Percentiles rank a stretch among this genome's conserved stretches.
Conservation (phyloP, 2,329 filamentous ascomycete genomes). For the Fusarium nodosum region DNA sequence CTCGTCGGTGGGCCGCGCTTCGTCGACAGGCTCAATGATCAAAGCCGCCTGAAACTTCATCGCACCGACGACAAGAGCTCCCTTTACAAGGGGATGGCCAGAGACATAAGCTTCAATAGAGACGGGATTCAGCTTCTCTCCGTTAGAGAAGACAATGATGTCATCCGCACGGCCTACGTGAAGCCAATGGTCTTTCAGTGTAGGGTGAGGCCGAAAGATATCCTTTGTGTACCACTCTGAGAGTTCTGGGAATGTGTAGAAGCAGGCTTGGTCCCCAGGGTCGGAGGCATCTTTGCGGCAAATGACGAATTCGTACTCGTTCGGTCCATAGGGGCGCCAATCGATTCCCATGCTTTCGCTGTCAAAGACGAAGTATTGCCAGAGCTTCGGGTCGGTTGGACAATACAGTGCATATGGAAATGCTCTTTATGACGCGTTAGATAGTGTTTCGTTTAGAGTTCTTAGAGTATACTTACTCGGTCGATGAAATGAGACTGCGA, state of each 20-base stretch:
- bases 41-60: slow-evolving; percentile 9
- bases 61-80: neutral
- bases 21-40: slow-evolving; percentile 4
- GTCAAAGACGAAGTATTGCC: slow-evolving; percentile 14
- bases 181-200: neutral
- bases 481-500: slow-evolving; percentile 3
- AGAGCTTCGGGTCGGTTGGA: neutral
- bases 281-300: neutral
- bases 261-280: neutral
- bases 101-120: neutral
- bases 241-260: slow-evolving; percentile 18
- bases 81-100: neutral
- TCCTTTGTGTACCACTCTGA: slow-evolving; percentile 15
- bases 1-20: neutral
- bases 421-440: neutral
- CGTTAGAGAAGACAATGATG: slow-evolving; percentile 2
- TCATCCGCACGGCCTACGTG: slow-evolving; percentile 19
- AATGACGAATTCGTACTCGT: slow-evolving; percentile 11
- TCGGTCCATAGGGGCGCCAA: neutral
- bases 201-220: slow-evolving; percentile 9
- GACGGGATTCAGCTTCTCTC: slow-evolving; percentile 13
- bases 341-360: slow-evolving; percentile 1
- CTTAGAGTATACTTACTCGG: neutral
- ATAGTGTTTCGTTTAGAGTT: rapidly evolving
- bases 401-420: neutral